Evolutionary conservation across 2,329 filamentous ascomycete genomes (phyloP).

Genomic region (Pseudodiploospora longispora): DNA sequence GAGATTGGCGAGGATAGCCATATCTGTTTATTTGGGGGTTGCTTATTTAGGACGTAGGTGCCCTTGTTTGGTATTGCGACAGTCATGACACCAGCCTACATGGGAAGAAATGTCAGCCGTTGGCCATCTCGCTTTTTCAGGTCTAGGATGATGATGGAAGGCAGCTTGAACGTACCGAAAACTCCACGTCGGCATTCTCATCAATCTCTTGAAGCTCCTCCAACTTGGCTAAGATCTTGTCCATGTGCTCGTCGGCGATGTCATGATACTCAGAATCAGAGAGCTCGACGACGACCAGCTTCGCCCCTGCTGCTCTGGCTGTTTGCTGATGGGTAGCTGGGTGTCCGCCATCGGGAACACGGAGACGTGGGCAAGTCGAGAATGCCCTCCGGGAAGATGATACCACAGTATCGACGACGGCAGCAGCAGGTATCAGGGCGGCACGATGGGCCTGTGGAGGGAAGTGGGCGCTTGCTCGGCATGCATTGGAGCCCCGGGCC

Average conservation of each 20-base stretch:
- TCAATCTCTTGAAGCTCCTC: constrained; percentile 68
- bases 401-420: not conserved
- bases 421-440: not conserved
- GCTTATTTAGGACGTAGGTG: constrained; percentile 95
- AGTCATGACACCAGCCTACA: constrained; percentile 76
- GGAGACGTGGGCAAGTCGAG: constrained; percentile 18
- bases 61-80: constrained; percentile 62
- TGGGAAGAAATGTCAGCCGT: not conserved
- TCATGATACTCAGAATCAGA: constrained; percentile 67
- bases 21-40: constrained; percentile 94
- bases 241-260: constrained; percentile 67
- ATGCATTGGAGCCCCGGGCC: constrained; percentile 18
- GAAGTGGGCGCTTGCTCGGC: constrained; percentile 15
- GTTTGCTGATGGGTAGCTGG: constrained; percentile 42
- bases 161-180: constrained; percentile 55
- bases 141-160: not conserved
- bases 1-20: constrained; percentile 90
- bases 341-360: constrained; percentile 54
- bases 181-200: constrained; percentile 81
- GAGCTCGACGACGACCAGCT: constrained; percentile 52
- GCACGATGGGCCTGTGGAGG: constrained; percentile 7
- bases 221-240: constrained; percentile 46
- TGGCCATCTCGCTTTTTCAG: no score
- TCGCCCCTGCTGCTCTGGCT: constrained; percentile 27
- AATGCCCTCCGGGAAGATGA: constrained; percentile 18